A percentile compares a stretch with the other conserved stretches of the same genome.
Conservation (phyloP, 2,329 filamentous ascomycete species). For the Calonectria hawksworthii region DNA sequence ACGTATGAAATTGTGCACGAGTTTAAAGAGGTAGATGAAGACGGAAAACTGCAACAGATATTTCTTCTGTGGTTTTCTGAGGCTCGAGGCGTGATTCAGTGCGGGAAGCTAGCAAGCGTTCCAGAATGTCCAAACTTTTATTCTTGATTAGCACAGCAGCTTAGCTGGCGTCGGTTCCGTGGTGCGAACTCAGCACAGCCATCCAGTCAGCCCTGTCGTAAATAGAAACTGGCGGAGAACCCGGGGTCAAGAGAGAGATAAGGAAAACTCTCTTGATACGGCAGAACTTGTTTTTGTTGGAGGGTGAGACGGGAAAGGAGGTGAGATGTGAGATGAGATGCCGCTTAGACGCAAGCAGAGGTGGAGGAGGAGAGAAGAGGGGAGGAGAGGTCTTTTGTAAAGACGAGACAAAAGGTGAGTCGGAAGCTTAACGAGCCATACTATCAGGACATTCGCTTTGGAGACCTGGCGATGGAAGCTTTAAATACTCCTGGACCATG, state of each 20-base stretch:
- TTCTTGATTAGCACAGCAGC: constrained; percentile 45
- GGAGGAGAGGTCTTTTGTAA: constrained; percentile 27
- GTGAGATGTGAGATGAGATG: constrained; percentile 25
- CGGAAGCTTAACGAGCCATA: constrained; percentile 41
- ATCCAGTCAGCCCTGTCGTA: constrained; percentile 49
- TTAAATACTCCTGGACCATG: constrained; percentile 42
- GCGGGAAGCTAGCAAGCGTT: constrained; percentile 26
- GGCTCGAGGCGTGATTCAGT: constrained; percentile 31
- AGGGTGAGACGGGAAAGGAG: constrained; percentile 32
- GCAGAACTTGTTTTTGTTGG: constrained; percentile 24
- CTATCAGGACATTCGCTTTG: constrained; percentile 27
- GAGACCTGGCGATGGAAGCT: constrained; percentile 46
- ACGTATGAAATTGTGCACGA: constrained; percentile 10
- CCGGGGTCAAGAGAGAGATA: constrained; percentile 44
- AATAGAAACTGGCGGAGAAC: constrained; percentile 45
- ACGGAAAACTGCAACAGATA: constrained; percentile 30
- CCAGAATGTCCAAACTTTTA: constrained; percentile 41
- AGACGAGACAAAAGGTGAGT: constrained; percentile 30
- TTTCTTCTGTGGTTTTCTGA: constrained; percentile 23
- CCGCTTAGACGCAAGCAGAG: constrained; percentile 33
- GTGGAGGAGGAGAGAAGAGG: constrained; percentile 24
- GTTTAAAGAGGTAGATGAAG: constrained; percentile 15
- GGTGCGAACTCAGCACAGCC: constrained; percentile 49
- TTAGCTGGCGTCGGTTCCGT: constrained; percentile 36
- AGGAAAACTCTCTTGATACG: constrained; percentile 46